Conservation (phyloP, 257 asterid species). For the Solanum sitiens region DNA sequence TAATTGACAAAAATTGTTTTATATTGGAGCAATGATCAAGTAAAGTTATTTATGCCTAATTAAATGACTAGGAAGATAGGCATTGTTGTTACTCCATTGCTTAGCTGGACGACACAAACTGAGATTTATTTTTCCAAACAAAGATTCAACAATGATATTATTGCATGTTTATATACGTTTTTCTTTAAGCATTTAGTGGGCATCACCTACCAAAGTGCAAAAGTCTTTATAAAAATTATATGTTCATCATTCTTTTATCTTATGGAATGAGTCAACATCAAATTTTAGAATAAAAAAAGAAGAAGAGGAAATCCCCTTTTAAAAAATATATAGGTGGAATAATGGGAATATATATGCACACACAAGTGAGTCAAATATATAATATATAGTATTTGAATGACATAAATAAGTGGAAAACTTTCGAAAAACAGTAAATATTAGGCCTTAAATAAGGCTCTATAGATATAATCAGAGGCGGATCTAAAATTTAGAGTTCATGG, state of each 20-base stretch:
- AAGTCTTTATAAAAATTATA: not conserved
- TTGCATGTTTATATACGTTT: not conserved
- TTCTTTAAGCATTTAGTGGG: not conserved
- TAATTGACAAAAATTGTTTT: not conserved
- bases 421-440: too few relatives aligned
- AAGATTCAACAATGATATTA: not conserved
- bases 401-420: not conserved
- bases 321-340: not conserved
- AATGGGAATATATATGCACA: not conserved
- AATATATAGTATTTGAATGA: not conserved
- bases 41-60: not conserved
- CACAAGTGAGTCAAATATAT: not conserved
- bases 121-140: not conserved
- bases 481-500: too few relatives aligned
- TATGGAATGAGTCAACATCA: not conserved
- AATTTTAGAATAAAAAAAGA: not conserved
- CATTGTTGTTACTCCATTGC: not conserved
- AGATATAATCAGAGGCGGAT: too few relatives aligned
- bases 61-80: not conserved
- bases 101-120: constrained; percentile 1
- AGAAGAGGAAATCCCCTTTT: not conserved
- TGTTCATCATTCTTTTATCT: not conserved
- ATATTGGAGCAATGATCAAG: not conserved
- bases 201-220: not conserved
- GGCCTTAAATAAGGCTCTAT: too few relatives aligned